Evolutionary conservation across 2,329 filamentous ascomycete genomes (phyloP).

Genomic region (Botrytis hyacinthi): DNA sequence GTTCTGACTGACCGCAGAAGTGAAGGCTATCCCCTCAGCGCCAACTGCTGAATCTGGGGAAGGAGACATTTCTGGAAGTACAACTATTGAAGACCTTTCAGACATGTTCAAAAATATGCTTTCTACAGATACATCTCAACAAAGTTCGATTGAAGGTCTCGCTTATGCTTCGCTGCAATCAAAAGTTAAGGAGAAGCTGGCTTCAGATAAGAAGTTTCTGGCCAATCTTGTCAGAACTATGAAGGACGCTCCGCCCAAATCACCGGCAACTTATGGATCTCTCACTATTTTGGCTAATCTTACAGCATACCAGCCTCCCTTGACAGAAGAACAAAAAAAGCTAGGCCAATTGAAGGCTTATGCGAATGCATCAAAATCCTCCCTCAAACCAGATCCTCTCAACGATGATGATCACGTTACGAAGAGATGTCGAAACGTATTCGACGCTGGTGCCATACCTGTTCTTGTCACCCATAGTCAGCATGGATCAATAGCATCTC

Average conservation of each 20-base stretch:
- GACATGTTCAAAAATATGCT: conserved; percentile 66
- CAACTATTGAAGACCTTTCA: conserved; percentile 64
- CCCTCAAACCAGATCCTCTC: conserved; percentile 61
- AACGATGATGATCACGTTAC: conserved; percentile 75
- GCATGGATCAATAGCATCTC: conserved; percentile 65
- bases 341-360: conserved; percentile 92
- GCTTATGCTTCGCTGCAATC: conserved; percentile 89
- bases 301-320: conserved; percentile 71
- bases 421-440: conserved; percentile 71
- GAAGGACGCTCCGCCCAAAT: conserved; percentile 56
- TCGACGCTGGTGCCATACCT: conserved; percentile 75
- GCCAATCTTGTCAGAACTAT: conserved; percentile 66
- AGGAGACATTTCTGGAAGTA: conserved; percentile 49
- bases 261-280: conserved; percentile 77
- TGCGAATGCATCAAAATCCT: conserved; percentile 75
- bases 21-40: conserved; percentile 38
- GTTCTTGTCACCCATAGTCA: conserved; percentile 75
- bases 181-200: conserved; percentile 78
- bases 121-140: conserved; percentile 55
- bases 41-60: conserved; percentile 39
- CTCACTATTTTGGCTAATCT: conserved; percentile 85
- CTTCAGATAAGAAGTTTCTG: conserved; percentile 66
- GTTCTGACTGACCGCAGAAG: conserved; percentile 39
- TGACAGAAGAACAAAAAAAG: conserved; percentile 88
- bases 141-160: conserved; percentile 82